Evolutionary conservation across 352 stramenopile genomes (phyloP).

Genomic region (Globisporangium alternatum): DNA sequence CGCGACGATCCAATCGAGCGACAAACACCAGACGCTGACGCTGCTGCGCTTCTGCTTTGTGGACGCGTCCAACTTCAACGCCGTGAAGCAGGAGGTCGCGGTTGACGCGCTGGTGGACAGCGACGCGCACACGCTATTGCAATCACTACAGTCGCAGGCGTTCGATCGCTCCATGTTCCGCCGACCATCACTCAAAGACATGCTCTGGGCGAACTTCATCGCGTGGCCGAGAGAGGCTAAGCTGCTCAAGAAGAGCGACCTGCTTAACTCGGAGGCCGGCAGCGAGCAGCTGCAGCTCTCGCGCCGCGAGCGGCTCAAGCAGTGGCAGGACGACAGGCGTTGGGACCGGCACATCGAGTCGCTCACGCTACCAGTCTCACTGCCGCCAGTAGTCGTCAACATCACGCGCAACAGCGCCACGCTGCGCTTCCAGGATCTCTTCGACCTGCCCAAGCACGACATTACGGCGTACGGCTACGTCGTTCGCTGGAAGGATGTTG

Average conservation of each 20-base stretch:
- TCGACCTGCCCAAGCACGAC: slow-evolving; percentile 55
- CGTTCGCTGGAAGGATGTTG: slow-evolving; percentile 43
- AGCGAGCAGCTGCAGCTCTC: slow-evolving; percentile 34
- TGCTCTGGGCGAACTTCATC: slow-evolving; percentile 48
- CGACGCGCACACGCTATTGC: slow-evolving; percentile 31
- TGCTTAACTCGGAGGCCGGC: slow-evolving; percentile 17
- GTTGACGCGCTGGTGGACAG: slow-evolving; percentile 45
- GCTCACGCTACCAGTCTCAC: slow-evolving; percentile 65
- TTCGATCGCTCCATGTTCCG: slow-evolving; percentile 66
- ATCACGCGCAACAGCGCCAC: slow-evolving; percentile 45
- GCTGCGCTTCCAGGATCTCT: slow-evolving; percentile 74
- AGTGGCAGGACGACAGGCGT: slow-evolving; percentile 75
- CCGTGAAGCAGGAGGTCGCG: slow-evolving; percentile 48
- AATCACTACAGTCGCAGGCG: slow-evolving; percentile 39
- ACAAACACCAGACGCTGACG: slow-evolving; percentile 12
- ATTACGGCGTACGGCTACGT: slow-evolving; percentile 71
- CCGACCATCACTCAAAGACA: slow-evolving; percentile 29
- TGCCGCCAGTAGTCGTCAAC: slow-evolving; percentile 59
- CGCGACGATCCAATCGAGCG: slow-evolving; percentile 18
- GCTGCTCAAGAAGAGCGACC: slow-evolving; percentile 27
- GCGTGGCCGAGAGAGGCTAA: slow-evolving; percentile 64
- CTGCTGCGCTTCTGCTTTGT: slow-evolving; percentile 70
- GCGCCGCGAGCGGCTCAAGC: slow-evolving; percentile 69
- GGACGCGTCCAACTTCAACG: slow-evolving; percentile 77
- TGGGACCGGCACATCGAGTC: slow-evolving; percentile 65